These are phyloP conservation scores for Gaultheria prostrata DNA, from an alignment of 148 eudicot species.

Conservation along the genomic window DNA sequence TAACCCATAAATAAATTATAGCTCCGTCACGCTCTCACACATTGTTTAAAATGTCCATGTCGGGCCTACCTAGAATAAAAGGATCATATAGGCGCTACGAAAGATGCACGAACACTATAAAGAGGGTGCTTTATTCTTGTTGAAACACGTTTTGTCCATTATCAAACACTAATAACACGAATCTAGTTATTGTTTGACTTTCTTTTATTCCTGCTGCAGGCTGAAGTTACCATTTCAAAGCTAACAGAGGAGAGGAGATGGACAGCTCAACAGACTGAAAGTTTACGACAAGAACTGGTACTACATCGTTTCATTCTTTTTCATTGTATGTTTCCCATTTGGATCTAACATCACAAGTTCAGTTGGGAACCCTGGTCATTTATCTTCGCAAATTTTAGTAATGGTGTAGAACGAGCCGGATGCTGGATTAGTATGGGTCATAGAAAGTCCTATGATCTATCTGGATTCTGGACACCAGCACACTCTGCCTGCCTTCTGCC, in stretches of 20 bases:
- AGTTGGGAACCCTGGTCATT: not conserved
- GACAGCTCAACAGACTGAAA: constrained; percentile 50
- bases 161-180: too few species aligned
- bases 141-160: too few species aligned
- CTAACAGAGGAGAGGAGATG: constrained; percentile 63
- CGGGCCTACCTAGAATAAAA: not conserved
- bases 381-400: not conserved
- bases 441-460: not conserved
- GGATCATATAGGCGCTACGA: not conserved
- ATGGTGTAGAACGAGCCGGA: not conserved
- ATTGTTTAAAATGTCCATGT: too few species aligned
- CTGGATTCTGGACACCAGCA: too few species aligned
- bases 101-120: not conserved
- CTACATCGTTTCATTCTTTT: not conserved
- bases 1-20: too few species aligned
- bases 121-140: too few species aligned
- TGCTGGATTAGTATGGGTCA: not conserved
- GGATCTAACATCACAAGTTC: not conserved
- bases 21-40: too few species aligned
- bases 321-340: not conserved
- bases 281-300: constrained; percentile 70
- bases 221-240: constrained; percentile 54
- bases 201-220: constrained; percentile 35
- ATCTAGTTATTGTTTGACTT: constrained; percentile 18
- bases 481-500: not conserved